Conservation (phyloP, 495 filamentous ascomycete species). For the Chaetomidium leptoderma region DNA sequence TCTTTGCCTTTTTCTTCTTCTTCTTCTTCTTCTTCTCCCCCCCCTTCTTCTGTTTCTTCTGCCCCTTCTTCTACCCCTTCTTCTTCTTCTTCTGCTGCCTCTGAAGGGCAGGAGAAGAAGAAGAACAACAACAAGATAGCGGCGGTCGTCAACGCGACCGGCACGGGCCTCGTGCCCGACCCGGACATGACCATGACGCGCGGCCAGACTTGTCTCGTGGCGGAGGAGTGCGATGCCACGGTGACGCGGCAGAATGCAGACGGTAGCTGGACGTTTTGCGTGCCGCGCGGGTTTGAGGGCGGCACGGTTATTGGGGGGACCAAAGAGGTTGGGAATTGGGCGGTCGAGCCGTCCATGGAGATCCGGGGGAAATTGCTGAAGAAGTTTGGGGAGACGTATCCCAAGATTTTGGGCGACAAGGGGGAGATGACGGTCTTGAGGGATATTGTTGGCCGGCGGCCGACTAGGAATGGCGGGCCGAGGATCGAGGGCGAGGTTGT, state of each 20-base stretch:
- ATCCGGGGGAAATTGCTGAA: conserved; percentile 46
- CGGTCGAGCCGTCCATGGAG: conserved; percentile 44
- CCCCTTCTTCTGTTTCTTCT: too few relatives aligned
- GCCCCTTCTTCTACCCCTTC: too few relatives aligned
- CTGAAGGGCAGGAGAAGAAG: conserved; percentile 36
- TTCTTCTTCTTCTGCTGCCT: too few relatives aligned
- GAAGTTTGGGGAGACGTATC: conserved; percentile 38
- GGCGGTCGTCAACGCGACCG: conserved; percentile 57
- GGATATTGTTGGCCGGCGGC: conserved; percentile 45
- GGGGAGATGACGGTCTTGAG: conserved; percentile 34
- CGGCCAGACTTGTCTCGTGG: conserved; percentile 46
- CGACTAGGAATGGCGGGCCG: conserved; percentile 41
- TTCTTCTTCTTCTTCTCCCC: too few relatives aligned
- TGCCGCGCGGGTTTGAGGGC: conserved; percentile 55
- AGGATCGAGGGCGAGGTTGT: conserved; percentile 41
- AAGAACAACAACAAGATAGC: conserved; percentile 39
- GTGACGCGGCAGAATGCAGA: conserved; percentile 58
- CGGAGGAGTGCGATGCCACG: conserved; percentile 42
- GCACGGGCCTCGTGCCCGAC: conserved; percentile 55
- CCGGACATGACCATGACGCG: conserved; percentile 52
- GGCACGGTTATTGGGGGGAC: conserved; percentile 63
- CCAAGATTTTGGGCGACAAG: conserved; percentile 33
- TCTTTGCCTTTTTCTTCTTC: too few relatives aligned
- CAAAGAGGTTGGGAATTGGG: conserved; percentile 56
- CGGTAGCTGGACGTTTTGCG: conserved; percentile 57